A percentile compares a stretch with the other conserved stretches of the same genome.
Conservation (phyloP, 208 protist species). For the Acanthamoeba polyphaga region DNA sequence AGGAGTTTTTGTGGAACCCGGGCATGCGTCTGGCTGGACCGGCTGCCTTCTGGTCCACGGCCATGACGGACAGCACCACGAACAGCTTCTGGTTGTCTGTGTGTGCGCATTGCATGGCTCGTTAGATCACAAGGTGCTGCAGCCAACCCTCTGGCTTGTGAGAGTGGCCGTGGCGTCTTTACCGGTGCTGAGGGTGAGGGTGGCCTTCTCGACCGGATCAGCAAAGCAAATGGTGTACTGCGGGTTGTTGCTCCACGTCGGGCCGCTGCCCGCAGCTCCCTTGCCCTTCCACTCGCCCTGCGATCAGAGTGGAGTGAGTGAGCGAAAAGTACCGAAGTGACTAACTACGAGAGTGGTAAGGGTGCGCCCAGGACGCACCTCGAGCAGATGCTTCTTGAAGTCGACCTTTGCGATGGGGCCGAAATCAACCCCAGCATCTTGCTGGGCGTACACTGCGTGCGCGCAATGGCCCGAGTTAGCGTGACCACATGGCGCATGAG, state of each 20-base stretch:
- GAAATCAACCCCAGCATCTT: not conserved
- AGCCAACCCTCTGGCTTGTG: too few relatives aligned
- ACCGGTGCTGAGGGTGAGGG: conserved; percentile 4
- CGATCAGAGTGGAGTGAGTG: not conserved
- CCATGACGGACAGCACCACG: conserved; percentile 34
- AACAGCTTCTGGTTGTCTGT: conserved; percentile 1
- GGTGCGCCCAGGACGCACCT: not conserved
- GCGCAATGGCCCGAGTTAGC: not conserved
- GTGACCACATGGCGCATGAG: not conserved
- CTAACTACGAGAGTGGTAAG: not conserved
- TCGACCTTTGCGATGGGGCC: not conserved
- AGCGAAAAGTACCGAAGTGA: not conserved
- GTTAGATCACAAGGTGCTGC: too few relatives aligned
- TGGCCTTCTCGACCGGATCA: not conserved
- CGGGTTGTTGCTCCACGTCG: conserved; percentile 49
- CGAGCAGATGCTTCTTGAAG: not conserved
- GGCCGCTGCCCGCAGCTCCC: conserved; percentile 27
- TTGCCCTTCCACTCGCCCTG: conserved; percentile 71
- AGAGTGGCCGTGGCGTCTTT: not conserved
- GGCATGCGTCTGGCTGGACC: not conserved
- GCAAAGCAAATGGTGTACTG: conserved; percentile 20
- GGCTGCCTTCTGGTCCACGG: not conserved
- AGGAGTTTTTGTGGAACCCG: not conserved
- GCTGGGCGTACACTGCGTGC: not conserved
- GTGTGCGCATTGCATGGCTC: not conserved